Percentiles rank a stretch among this genome's conserved stretches.
These are phyloP conservation scores for Trichaptum fuscoviolaceum DNA, from an alignment of 768 basidiomycete species.

Conservation along the genomic window DNA sequence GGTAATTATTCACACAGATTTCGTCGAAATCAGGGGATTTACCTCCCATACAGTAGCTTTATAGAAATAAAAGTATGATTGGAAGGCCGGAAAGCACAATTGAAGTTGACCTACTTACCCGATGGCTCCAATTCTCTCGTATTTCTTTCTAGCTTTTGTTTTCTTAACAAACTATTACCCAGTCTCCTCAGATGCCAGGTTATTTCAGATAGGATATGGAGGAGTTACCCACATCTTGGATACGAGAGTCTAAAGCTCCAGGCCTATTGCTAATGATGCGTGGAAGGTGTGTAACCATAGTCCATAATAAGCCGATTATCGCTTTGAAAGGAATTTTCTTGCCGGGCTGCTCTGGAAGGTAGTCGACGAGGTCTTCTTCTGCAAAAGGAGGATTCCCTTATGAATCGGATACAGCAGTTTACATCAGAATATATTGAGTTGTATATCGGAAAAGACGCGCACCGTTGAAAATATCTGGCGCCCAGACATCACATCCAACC, in stretches of 20 bases:
- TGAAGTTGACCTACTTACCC: constrained; percentile 26
- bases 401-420: neutral
- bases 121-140: constrained; percentile 35
- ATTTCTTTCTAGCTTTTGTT: constrained; percentile 33
- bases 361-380: constrained; percentile 22
- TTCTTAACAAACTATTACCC: constrained; percentile 29
- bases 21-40: neutral
- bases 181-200: neutral
- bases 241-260: constrained; percentile 23
- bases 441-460: constrained; percentile 9
- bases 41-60: constrained; percentile 11
- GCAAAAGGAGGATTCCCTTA: constrained; percentile 25
- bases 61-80: constrained; percentile 17
- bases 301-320: constrained; percentile 15
- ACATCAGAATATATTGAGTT: neutral
- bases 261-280: constrained; percentile 22
- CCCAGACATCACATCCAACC: constrained; percentile 55
- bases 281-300: constrained; percentile 18
- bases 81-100: neutral
- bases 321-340: constrained; percentile 15
- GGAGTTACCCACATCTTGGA: constrained; percentile 18
- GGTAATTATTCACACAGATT: neutral
- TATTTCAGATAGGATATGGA: neutral
- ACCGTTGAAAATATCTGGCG: constrained; percentile 59
- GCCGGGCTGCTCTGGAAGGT: constrained; percentile 26